These are phyloP conservation scores for Brassica balearica DNA, from an alignment of 441 rosid genomes.

Conservation along the genomic window DNA sequence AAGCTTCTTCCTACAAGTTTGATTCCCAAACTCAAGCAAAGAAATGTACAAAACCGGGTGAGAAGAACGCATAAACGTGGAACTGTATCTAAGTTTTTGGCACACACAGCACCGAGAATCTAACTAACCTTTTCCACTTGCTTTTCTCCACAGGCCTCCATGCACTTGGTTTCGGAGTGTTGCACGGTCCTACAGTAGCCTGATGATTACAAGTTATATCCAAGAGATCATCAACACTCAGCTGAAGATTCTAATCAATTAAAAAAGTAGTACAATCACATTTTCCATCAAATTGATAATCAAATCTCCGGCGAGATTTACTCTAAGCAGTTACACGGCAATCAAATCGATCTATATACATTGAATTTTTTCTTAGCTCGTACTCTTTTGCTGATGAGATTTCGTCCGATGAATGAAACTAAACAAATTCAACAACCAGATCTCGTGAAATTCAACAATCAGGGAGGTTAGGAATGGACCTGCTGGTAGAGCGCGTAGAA, in stretches of 20 bases:
- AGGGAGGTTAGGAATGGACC: constrained; percentile 48
- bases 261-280: background rate
- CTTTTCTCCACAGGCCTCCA: constrained; percentile 96
- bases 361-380: too few relatives aligned
- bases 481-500: constrained; percentile 91
- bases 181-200: constrained; percentile 94
- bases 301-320: too few relatives aligned
- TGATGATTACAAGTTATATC: constrained; percentile 48
- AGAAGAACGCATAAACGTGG: too few relatives aligned
- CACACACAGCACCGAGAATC: constrained; percentile 28
- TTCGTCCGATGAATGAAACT: constrained; percentile 1
- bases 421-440: constrained; percentile 38
- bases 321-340: too few relatives aligned
- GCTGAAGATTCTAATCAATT: too few relatives aligned
- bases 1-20: constrained; percentile 15
- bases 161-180: constrained; percentile 78
- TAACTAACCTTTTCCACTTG: constrained; percentile 96
- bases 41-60: constrained; percentile 13
- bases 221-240: constrained; percentile 20
- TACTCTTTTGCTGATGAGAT: too few relatives aligned
- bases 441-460: constrained; percentile 38
- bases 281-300: too few relatives aligned
- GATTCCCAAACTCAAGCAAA: constrained; percentile 27
- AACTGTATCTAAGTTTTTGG: background rate
- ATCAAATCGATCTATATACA: too few relatives aligned